phyloP scores from a whole-genome alignment of 805 yeast species.

The Tetrapisispora nanseiensis region DNA sequence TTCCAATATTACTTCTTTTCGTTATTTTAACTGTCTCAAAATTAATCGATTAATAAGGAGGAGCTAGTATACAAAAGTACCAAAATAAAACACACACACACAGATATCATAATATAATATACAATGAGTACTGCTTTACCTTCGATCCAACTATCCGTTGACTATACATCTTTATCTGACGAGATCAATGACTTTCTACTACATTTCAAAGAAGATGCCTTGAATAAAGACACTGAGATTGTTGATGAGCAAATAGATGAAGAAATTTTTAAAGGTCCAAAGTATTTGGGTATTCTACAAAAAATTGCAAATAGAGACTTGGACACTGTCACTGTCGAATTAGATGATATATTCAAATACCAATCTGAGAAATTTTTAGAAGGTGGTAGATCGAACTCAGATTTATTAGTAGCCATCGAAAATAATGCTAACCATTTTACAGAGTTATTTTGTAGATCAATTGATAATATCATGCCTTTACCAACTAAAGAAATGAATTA shows the following conservation, averaged over 20 bases:
- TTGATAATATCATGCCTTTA: slow-evolving; percentile 73
- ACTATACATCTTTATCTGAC: slow-evolving; percentile 55
- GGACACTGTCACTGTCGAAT: slow-evolving; percentile 58
- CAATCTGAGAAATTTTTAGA: slow-evolving; percentile 39
- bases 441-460: slow-evolving; percentile 63
- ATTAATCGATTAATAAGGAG: too few species aligned
- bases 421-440: slow-evolving; percentile 71
- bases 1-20: too few species aligned
- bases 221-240: slow-evolving; percentile 18
- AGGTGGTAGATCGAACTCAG: slow-evolving; percentile 16
- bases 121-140: slow-evolving; percentile 38
- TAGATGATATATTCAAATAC: slow-evolving; percentile 73
- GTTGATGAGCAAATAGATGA: slow-evolving; percentile 25
- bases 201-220: slow-evolving; percentile 43
- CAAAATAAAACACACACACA: too few species aligned
- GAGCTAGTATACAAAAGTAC: too few species aligned
- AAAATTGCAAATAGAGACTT: slow-evolving; percentile 75
- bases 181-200: slow-evolving; percentile 55
- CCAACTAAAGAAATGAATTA: slow-evolving; percentile 75
- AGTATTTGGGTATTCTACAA: slow-evolving; percentile 68
- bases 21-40: too few species aligned
- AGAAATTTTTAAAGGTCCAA: slow-evolving; percentile 41
- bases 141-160: slow-evolving; percentile 58
- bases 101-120: background rate
- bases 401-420: slow-evolving; percentile 34